Evolutionary conservation across 1,284 basidiomycete genomes (phyloP), one percentile per base, ranked within the genome.

Genomic region (Butyriboletus appendiculatus): DNA sequence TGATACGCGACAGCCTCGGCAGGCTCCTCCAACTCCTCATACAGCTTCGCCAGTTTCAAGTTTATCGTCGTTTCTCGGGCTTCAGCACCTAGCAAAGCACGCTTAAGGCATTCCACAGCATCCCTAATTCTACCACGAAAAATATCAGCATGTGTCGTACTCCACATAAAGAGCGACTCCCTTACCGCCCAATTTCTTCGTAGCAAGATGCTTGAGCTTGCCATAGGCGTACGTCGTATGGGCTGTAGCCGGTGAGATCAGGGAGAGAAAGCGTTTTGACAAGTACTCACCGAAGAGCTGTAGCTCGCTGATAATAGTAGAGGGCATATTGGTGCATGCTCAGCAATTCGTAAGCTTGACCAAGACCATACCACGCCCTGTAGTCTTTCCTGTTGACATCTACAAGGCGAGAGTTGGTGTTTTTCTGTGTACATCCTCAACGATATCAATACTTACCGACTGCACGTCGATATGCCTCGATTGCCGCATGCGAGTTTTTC

Each of bases 401-500:
- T 85, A 49, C 45, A 44, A 24, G 22, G 18, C n/a, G 28, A 12
- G 4, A 28, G 26, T 59, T 20, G 10, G 22, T 12, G 10, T 45
- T 40, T 38, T 49, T 42, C 4, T 11, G 14, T 22, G 37, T 44
- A 37, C 12, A 7, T n/a, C 7, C 32, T 34, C n/a, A 16, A 20
- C 30, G 24, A 18, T 16, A 34, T 26, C 40, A 47, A 37, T 37
- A 74, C 89, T 55, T 71, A 94, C 94, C 93, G 56, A 98, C 88
- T 52, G 96, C 97, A 66, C 94, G 84, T 45, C 97, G 84, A 74
- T 99, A 99, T 28, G 95, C 93, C 73, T 98, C 97, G 52, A 98
- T 96, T 1, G 97, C 97, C 3, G 97, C 96, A 77, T 98, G 96
- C 16, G 94, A 94, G 73, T 99, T 99, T 74, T 98, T 98, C 82